A percentile compares a stretch with the other conserved stretches of the same genome.
Conservation (phyloP, 768 basidiomycete species). For the Mrakia blollopis region DNA sequence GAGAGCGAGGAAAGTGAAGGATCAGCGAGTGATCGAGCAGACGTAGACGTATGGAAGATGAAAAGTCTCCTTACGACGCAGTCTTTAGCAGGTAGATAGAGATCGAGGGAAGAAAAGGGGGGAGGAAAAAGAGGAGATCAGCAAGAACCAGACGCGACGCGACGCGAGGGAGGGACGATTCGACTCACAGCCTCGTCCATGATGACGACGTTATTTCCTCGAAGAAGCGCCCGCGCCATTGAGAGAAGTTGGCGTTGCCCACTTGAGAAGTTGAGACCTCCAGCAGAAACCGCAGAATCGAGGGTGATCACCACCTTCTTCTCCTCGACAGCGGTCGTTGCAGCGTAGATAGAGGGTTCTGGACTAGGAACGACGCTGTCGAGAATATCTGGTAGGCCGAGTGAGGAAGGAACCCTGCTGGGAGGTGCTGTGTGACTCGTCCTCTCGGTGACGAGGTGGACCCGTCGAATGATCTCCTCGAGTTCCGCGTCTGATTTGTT, state of each 20-base stretch:
- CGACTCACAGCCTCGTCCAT: neutral
- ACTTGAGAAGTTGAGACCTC: slow-evolving; percentile 36
- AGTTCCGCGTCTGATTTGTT: slow-evolving; percentile 60
- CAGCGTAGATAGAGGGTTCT: slow-evolving; percentile 3
- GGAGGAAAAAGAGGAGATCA: neutral
- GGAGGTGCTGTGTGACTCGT: neutral
- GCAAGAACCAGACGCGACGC: neutral
- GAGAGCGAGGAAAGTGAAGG: neutral
- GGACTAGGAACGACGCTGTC: neutral
- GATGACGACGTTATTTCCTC: slow-evolving; percentile 27
- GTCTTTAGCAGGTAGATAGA: neutral
- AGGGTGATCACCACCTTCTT: slow-evolving; percentile 1
- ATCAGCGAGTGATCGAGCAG: neutral
- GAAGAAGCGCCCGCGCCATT: slow-evolving; percentile 34
- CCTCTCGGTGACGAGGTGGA: slow-evolving; percentile 53
- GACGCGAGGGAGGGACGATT: neutral
- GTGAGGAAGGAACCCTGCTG: neutral
- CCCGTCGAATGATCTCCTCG: slow-evolving; percentile 60
- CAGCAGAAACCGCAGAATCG: slow-evolving; percentile 1
- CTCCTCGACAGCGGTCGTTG: slow-evolving; percentile 33
- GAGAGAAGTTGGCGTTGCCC: slow-evolving; percentile 23
- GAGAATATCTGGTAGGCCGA: neutral
- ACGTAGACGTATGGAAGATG: neutral
- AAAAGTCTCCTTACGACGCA: neutral
- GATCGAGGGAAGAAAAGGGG: neutral